Evolutionary conservation across 768 basidiomycete genomes (phyloP), one percentile per base, ranked within the genome.

Genomic region (Xanthoconium stramineum): DNA sequence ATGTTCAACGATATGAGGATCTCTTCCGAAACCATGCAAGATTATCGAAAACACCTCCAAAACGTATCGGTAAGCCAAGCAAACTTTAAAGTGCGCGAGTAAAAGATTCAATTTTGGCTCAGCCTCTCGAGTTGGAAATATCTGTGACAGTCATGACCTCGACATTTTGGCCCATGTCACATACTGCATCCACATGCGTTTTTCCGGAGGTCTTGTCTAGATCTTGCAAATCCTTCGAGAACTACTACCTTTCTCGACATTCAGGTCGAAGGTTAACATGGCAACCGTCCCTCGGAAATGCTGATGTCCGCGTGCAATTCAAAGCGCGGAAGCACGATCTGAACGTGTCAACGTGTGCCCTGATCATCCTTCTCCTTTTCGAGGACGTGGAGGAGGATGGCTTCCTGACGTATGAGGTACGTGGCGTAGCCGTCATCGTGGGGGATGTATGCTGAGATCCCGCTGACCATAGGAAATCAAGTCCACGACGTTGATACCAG

Each of bases 1-100:
- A 99, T 99, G 96, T 97, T 99, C 83, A 82, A 92, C 61, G 96
- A 98, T 68, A 94, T 99, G 85, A 91, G 85, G 65, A 70, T 95
- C 30, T 96, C 93, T 6, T 72, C 76, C 19, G 97, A 99, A 53
- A 85, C 85, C 15, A 89, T 89, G 80, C 76, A 81, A 36, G 83
- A 81, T 6, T 99, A 94, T 69, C 81, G 82, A 42, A 75, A 74
- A 11, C 74, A 82, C 68, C 71, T 94, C 29, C 76, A 78, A 45
- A 82, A 78, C 60, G 82, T 75, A 3, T 76, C 78, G 47, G 93
- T 95, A 67, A 59, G 85, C 73, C 32, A 17, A 7, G 24, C 5
- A 7, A 14, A 1, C 38, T 50, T 20, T 35, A 48, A 33, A 9
- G n/a, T 53, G 43, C 28, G 51, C 50, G n/a, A n/a, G 14, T 24